Base-by-base conservation (phyloP, 2,329 filamentous ascomycete species). In the Mycosphaerelloides madeirae region DNA sequence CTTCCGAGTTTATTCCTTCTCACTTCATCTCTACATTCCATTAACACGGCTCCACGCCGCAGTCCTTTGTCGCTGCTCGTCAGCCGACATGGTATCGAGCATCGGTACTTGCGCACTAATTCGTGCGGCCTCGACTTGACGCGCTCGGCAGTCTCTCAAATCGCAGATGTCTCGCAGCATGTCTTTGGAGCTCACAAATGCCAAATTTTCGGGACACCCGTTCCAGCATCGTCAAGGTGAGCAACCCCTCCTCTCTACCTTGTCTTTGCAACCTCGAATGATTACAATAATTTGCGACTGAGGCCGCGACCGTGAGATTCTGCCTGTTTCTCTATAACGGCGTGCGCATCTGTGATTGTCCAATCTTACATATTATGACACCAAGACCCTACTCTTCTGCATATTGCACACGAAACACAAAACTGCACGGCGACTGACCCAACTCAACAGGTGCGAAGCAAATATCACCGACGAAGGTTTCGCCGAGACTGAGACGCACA, bases 261-360 rank as follows among this genome's bases (percentile, higher is more conserved):
- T 20, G 31, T 5, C n/a, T 18, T 18, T 37, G 7, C 5, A 3
- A 20, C 22, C 22, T 40, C 29, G 12, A 22, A 40, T 40, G 38
- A 40, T 29, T 29, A 40, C 12, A 37, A 35, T 35, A 35, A 35
- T 35, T 35, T 35, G 33, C 33, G 33, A 35, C 14, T 18, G 33
- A 35, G 33, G 33, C 14, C 16, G 12, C 33, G 15, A 35, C 33
- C 15, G 33, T 18, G 15, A 18, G 33, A 35, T 35, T 35, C 33
- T 35, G 33, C 33, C 33, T 35, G 33, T 35, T 35, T 35, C 33
- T 25, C 22, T 25, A 7, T 18, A 7, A 35, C 33, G 33, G 33
- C 19, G 22, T 9, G 22, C 22, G 22, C 31, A 18, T 19, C 33
- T 35, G 33, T 35, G 33, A 18, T 35, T 18, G 19, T 18, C 15